Conservation (phyloP, 768 basidiomycete species). For the Dioszegia aurantiaca region DNA sequence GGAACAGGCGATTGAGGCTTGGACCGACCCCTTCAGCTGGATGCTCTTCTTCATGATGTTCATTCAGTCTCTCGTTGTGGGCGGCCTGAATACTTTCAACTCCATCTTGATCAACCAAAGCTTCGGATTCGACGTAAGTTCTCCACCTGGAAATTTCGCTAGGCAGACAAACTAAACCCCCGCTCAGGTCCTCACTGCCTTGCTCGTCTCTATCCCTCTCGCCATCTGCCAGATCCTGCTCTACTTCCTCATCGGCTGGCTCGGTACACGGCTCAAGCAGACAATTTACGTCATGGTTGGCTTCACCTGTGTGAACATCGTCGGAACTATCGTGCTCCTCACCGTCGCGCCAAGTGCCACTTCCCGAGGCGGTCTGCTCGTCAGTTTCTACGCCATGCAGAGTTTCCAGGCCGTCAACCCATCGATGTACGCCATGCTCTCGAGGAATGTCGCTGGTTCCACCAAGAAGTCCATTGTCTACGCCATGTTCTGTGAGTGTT, state of each 20-base stretch:
- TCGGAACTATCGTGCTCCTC: conserved; percentile 59
- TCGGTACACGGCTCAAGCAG: conserved; percentile 47
- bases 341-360: conserved; percentile 54
- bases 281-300: conserved; percentile 57
- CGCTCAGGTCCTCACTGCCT: conserved; percentile 49
- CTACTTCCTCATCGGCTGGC: conserved; percentile 21
- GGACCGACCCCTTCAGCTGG: conserved; percentile 57
- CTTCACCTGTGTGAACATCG: conserved; percentile 58
- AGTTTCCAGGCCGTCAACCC: conserved; percentile 23
- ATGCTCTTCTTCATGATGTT: conserved; percentile 56
- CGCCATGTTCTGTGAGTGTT: too few species aligned
- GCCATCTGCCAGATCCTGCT: conserved; percentile 12
- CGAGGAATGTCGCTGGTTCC: conserved; percentile 32
- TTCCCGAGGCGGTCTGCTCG: conserved; percentile 57
- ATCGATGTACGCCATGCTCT: conserved; percentile 25
- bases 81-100: conserved; percentile 35
- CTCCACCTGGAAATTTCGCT: background rate
- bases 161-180: background rate
- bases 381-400: conserved; percentile 57
- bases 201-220: conserved; percentile 26
- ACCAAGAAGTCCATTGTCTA: conserved; percentile 57
- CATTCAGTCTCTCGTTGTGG: conserved; percentile 51
- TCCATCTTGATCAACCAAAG: conserved; percentile 28
- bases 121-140: conserved; percentile 42
- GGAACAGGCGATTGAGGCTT: conserved; percentile 54